phyloP scores from a whole-genome alignment of 2,329 filamentous ascomycete genomes.

The Cladophialophora chaetospira region DNA sequence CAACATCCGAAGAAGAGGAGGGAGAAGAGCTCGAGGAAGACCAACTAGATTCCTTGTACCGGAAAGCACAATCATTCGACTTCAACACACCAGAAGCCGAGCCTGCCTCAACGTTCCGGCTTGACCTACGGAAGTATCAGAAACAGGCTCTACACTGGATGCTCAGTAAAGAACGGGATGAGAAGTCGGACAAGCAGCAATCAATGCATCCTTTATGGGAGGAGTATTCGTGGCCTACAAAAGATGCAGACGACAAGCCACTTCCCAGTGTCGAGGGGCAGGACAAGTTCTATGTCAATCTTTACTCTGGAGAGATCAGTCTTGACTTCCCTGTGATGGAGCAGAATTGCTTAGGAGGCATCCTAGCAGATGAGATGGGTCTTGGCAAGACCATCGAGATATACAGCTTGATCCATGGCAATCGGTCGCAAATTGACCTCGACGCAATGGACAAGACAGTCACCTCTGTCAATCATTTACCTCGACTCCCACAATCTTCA shows the following conservation, averaged over 20 bases:
- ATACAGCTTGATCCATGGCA: slow-evolving; percentile 87
- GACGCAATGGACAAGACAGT: slow-evolving; percentile 38
- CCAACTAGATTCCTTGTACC: slow-evolving; percentile 90
- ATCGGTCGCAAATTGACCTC: slow-evolving; percentile 61
- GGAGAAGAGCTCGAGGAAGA: slow-evolving; percentile 92
- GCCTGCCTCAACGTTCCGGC: slow-evolving; percentile 76
- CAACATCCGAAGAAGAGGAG: slow-evolving; percentile 72
- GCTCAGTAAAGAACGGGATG: slow-evolving; percentile 85
- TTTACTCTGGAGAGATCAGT: slow-evolving; percentile 91
- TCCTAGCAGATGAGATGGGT: slow-evolving; percentile 95
- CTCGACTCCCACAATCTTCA: slow-evolving; percentile 61
- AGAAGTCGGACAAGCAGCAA: slow-evolving; percentile 67
- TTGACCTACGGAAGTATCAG: slow-evolving; percentile 88
- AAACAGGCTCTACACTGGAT: slow-evolving; percentile 97
- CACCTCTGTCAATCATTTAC: slow-evolving; percentile 61
- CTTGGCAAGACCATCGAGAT: slow-evolving; percentile 98
- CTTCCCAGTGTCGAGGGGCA: slow-evolving; percentile 67
- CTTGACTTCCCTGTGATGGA: slow-evolving; percentile 90
- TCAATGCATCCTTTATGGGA: slow-evolving; percentile 99
- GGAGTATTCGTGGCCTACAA: slow-evolving; percentile 84
- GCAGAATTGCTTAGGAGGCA: slow-evolving; percentile 89
- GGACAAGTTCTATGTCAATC: slow-evolving; percentile 87
- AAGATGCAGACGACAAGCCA: slow-evolving; percentile 81
- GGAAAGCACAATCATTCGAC: slow-evolving; percentile 95
- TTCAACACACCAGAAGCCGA: slow-evolving; percentile 87